These are phyloP conservation scores for Ambrosiella xylebori DNA, from an alignment of 2,329 filamentous ascomycete species.

Conservation along the genomic window DNA sequence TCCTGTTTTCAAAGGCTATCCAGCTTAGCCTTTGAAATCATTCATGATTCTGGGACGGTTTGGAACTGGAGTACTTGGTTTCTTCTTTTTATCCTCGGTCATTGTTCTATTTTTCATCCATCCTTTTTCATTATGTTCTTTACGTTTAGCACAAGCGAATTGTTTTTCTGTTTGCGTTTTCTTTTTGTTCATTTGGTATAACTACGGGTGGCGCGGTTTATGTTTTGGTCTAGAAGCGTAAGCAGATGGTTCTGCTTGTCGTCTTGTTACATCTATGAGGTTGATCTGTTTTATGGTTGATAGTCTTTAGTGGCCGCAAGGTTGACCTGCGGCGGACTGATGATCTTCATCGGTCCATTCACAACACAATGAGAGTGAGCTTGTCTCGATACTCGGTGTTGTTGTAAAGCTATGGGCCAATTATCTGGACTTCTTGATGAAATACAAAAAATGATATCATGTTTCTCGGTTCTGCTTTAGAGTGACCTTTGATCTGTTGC, in stretches of 20 bases:
- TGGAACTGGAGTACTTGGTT: constrained; percentile 12
- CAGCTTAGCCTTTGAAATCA: constrained; percentile 7
- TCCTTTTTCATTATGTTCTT: constrained; percentile 3
- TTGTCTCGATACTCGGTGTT: not conserved
- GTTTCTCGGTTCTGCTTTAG: too few relatives aligned
- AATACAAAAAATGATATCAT: too few relatives aligned
- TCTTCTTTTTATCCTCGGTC: constrained; percentile 8
- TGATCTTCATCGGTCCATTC: not conserved
- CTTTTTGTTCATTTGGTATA: constrained; percentile 4
- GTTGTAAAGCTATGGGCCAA: not conserved
- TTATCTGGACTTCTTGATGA: too few relatives aligned
- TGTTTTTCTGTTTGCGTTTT: constrained; percentile 14
- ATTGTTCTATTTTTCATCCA: constrained; percentile 3
- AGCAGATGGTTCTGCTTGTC: not conserved
- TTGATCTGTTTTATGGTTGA: not conserved
- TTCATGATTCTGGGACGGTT: constrained; percentile 13
- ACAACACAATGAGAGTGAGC: not conserved
- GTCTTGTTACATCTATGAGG: not conserved
- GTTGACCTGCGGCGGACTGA: not conserved
- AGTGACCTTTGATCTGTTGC: too few relatives aligned
- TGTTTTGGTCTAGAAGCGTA: not conserved
- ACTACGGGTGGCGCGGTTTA: constrained; percentile 5
- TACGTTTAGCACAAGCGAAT: constrained; percentile 9
- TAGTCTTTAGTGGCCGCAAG: not conserved
- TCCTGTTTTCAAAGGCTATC: constrained; percentile 15